Evolutionary conservation across 225 moss, liverwort and hornwort species (phyloP).

Genomic region (Bryum argenteum): DNA sequence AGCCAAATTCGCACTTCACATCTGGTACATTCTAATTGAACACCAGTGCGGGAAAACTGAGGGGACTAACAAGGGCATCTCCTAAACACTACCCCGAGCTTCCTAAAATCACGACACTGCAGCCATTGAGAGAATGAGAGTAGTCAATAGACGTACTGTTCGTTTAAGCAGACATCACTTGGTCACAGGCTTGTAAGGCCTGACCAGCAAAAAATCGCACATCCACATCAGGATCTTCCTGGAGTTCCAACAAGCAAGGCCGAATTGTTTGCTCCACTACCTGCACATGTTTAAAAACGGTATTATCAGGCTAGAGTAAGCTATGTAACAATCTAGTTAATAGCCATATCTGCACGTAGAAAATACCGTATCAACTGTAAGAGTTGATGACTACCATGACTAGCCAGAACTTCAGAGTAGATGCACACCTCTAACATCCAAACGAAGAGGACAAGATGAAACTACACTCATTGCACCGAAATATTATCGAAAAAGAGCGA

Average conservation of each 20-base stretch:
- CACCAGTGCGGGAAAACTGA: constrained; percentile 47
- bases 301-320: constrained; percentile 12
- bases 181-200: constrained; percentile 97
- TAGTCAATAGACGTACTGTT: constrained; percentile 10
- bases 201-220: constrained; percentile 96
- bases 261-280: constrained; percentile 97
- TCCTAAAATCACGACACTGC: constrained; percentile 46
- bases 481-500: not conserved
- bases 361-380: not conserved
- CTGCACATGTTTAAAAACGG: constrained; percentile 38
- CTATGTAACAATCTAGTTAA: not conserved
- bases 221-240: constrained; percentile 98
- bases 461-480: not conserved
- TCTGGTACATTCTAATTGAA: constrained; percentile 46
- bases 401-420: not conserved
- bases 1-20: constrained; percentile 55
- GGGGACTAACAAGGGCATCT: constrained; percentile 47
- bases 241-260: constrained; percentile 95
- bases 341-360: not conserved
- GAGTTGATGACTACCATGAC: not conserved
- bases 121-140: constrained; percentile 43
- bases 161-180: constrained; percentile 90
- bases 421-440: constrained; percentile 19
- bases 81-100: constrained; percentile 44
- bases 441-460: not conserved